These are phyloP conservation scores for Tricholoma terreum DNA, from an alignment of 768 basidiomycete genomes.

Conservation along the genomic window DNA sequence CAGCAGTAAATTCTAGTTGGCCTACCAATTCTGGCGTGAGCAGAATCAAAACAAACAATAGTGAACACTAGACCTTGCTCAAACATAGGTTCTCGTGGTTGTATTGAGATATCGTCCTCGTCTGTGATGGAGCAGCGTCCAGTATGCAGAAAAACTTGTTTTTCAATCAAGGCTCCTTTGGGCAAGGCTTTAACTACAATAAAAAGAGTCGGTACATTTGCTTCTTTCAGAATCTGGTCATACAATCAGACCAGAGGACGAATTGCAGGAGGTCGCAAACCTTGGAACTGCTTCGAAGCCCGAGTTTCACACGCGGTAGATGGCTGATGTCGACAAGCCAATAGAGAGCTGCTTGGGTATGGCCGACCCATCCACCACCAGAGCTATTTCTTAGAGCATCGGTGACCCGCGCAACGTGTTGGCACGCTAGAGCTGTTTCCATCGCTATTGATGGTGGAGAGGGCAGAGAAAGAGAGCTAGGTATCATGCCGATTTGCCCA, in stretches of 20 bases:
- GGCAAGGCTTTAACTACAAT: conserved; percentile 63
- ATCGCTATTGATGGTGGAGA: conserved; percentile 49
- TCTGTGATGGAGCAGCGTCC: conserved; percentile 48
- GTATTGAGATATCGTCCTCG: conserved; percentile 33
- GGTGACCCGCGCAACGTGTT: conserved; percentile 74
- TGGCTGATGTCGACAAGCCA: conserved; percentile 56
- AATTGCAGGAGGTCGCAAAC: conserved; percentile 12
- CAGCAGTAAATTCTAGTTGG: conserved; percentile 4
- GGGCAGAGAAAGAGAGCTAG: conserved; percentile 67
- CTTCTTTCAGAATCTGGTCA: conserved; percentile 6
- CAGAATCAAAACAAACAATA: neutral
- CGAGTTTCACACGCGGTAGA: conserved; percentile 38
- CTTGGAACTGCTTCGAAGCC: conserved; percentile 25
- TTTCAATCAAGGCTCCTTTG: conserved; percentile 70
- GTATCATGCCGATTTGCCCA: conserved; percentile 92
- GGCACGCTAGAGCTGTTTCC: conserved; percentile 73
- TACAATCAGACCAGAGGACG: neutral
- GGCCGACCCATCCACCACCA: conserved; percentile 59
- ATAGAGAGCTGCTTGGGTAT: conserved; percentile 62
- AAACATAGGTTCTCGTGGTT: conserved; percentile 35
- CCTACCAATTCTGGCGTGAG: conserved; percentile 1
- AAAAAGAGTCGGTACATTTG: conserved; percentile 48
- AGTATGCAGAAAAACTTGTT: conserved; percentile 71
- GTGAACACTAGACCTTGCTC: conserved; percentile 34
- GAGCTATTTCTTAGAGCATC: conserved; percentile 53